phyloP scores from a whole-genome alignment of 2,329 filamentous ascomycete species.

The Aspergillus terreus region DNA sequence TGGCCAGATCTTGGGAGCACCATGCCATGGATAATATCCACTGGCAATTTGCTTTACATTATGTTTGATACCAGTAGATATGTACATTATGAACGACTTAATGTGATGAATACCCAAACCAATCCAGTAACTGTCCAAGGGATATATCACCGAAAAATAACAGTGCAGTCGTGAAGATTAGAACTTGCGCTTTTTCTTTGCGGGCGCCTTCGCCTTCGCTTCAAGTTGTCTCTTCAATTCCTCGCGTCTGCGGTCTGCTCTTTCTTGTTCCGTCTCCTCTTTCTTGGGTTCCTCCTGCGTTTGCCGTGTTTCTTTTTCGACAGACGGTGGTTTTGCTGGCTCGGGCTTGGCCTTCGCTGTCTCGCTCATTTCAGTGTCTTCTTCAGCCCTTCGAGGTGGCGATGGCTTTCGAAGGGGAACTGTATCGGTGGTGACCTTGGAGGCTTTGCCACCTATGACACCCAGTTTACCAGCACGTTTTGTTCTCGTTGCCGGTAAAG shows the following conservation, averaged over 20 bases:
- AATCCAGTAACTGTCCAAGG: not conserved
- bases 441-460: conserved; percentile 30
- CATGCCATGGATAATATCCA: not conserved
- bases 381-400: not conserved
- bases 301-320: conserved; percentile 4
- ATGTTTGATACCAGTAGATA: no score
- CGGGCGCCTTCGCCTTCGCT: conserved; percentile 48
- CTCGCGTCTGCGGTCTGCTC: conserved; percentile 52
- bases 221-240: conserved; percentile 55
- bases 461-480: conserved; percentile 27
- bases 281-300: conserved; percentile 11
- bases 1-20: not conserved
- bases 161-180: conserved; percentile 24
- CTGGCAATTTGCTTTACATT: no score
- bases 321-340: not conserved
- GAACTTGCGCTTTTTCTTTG: conserved; percentile 57
- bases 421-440: conserved; percentile 9
- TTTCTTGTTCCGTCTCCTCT: conserved; percentile 46
- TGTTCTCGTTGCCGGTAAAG: not conserved
- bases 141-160: not conserved
- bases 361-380: not conserved
- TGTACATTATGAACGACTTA: no score
- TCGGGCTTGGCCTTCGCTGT: not conserved
- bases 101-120: not conserved
- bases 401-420: not conserved